Conservation (phyloP, 1,284 basidiomycete species). For the Melampsora americana region DNA sequence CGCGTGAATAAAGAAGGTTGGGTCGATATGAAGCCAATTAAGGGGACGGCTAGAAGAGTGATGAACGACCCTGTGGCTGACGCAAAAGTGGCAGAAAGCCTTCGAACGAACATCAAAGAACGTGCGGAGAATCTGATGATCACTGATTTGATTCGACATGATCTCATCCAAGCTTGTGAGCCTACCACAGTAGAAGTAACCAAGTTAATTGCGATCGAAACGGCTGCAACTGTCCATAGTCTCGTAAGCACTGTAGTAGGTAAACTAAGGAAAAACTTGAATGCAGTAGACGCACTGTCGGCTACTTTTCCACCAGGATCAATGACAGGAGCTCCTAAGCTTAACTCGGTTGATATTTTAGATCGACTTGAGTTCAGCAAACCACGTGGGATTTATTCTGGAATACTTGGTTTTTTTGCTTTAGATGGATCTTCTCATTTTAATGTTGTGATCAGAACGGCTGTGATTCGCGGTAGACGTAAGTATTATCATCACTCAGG, state of each 20-base stretch:
- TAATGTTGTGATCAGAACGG: conserved; percentile 92
- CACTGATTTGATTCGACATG: conserved; percentile 91
- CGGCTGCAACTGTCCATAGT: conserved; percentile 84
- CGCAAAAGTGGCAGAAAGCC: conserved; percentile 54
- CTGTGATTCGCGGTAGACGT: conserved; percentile 68
- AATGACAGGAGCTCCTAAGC: conserved; percentile 97
- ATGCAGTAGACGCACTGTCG: conserved; percentile 69
- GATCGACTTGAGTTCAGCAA: conserved; percentile 71
- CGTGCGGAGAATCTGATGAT: conserved; percentile 98
- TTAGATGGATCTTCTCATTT: conserved; percentile 85
- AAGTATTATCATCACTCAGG: neutral
- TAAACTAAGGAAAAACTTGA: conserved; percentile 56
- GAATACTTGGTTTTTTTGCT: conserved; percentile 81
- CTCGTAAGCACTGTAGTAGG: conserved; percentile 92
- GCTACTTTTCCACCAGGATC: conserved; percentile 88
- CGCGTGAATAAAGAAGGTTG: conserved; percentile 69
- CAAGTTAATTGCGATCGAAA: conserved; percentile 83
- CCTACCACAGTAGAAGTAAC: conserved; percentile 73
- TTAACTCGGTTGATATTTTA: conserved; percentile 84
- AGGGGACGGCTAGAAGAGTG: conserved; percentile 65
- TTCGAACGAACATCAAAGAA: conserved; percentile 79
- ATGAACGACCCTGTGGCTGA: conserved; percentile 50
- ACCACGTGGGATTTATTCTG: conserved; percentile 78
- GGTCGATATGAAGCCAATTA: conserved; percentile 88
- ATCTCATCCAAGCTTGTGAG: conserved; percentile 69